Percentiles rank a stretch among this genome's conserved stretches.
These are phyloP conservation scores for Rhododendron molle DNA, from an alignment of 148 eudicot species.

Conservation along the genomic window DNA sequence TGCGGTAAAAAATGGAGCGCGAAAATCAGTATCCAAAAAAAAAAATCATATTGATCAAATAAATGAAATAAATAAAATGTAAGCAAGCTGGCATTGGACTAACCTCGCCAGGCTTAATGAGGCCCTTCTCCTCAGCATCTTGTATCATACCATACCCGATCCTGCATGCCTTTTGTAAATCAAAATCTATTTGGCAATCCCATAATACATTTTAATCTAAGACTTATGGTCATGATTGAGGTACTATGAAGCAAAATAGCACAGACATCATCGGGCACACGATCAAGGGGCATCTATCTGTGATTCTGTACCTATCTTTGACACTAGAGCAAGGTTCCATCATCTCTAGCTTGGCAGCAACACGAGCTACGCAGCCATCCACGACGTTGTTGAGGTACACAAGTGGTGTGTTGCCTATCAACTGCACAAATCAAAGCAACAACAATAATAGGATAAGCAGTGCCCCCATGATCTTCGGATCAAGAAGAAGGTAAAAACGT, in stretches of 20 bases:
- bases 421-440: slow-evolving; percentile 27
- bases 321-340: slow-evolving; percentile 91
- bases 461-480: not conserved
- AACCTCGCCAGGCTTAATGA: slow-evolving; percentile 80
- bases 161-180: slow-evolving; percentile 29
- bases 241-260: not conserved
- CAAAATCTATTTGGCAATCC: not conserved
- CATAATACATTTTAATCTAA: not conserved
- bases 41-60: not conserved
- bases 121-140: slow-evolving; percentile 84
- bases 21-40: no score
- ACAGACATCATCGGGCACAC: not conserved
- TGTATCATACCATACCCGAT: slow-evolving; percentile 69
- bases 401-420: slow-evolving; percentile 72
- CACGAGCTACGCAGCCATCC: slow-evolving; percentile 68
- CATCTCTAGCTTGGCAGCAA: slow-evolving; percentile 76
- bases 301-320: slow-evolving; percentile 29
- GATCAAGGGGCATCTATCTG: not conserved
- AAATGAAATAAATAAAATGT: not conserved
- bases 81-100: not conserved
- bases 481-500: not conserved
- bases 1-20: no score
- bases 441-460: not conserved
- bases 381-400: slow-evolving; percentile 67
- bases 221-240: not conserved